Percentiles rank a stretch among this genome's conserved stretches.
These are phyloP conservation scores for Salix suchowensis DNA, from an alignment of 345 rosid genomes.

Conservation along the genomic window DNA sequence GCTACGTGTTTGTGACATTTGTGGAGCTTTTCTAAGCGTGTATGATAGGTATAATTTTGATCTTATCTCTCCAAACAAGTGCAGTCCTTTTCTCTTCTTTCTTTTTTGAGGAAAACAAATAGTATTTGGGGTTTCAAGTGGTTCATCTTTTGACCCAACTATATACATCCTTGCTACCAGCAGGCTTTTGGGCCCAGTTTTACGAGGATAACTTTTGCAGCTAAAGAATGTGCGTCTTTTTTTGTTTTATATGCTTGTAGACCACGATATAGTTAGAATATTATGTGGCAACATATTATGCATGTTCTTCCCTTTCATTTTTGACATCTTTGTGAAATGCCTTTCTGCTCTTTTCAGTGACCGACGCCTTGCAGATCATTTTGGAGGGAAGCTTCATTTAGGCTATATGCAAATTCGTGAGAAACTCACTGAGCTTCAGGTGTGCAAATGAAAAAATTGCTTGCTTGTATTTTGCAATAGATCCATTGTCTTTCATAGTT, in stretches of 20 bases:
- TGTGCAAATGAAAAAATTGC: constrained; percentile 20
- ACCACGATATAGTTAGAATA: constrained; percentile 51
- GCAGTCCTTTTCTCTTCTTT: constrained; percentile 11
- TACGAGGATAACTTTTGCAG: constrained; percentile 99
- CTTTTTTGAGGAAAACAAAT: constrained; percentile 40
- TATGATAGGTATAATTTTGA: constrained; percentile 75
- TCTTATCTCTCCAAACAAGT: constrained; percentile 14
- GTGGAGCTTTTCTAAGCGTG: constrained; percentile 98
- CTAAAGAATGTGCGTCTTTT: constrained; percentile 98
- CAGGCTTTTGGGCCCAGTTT: constrained; percentile 99
- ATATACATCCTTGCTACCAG: constrained; percentile 98
- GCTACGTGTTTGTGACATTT: constrained; percentile 98
- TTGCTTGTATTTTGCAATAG: not conserved
- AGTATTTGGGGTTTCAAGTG: constrained; percentile 76
- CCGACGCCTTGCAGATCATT: constrained; percentile 97
- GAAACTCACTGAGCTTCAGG: constrained; percentile 89
- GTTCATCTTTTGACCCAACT: constrained; percentile 86
- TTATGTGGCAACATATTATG: constrained; percentile 23
- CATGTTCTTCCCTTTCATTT: not conserved
- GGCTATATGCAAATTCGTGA: constrained; percentile 98
- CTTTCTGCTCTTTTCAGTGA: constrained; percentile 63
- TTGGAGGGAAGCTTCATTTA: constrained; percentile 98
- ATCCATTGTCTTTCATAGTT: not conserved
- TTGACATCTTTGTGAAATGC: constrained; percentile 25
- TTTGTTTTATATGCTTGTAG: constrained; percentile 68